These are phyloP conservation scores for Podaxis mareebaensis DNA, from an alignment of 768 basidiomycete genomes.

Conservation along the genomic window DNA sequence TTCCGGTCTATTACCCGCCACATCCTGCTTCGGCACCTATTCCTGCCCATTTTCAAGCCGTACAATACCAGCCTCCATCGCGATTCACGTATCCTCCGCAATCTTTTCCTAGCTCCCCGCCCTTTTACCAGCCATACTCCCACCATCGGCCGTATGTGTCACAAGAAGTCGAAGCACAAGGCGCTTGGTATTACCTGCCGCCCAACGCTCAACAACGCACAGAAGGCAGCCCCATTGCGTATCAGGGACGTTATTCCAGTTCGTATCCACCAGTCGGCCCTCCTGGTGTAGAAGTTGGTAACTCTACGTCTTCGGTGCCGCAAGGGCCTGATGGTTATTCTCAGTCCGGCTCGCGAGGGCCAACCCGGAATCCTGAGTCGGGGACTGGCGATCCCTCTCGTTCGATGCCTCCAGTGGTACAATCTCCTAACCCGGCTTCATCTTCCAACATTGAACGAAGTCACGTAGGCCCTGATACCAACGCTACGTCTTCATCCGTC, in stretches of 20 bases:
- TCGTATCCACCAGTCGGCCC: conserved; percentile 28
- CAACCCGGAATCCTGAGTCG: conserved; percentile 2
- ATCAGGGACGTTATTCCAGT: conserved; percentile 32
- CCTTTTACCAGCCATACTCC: conserved; percentile 32
- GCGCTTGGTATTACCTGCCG: conserved; percentile 56
- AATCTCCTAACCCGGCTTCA: conserved; percentile 16
- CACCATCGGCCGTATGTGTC: conserved; percentile 29
- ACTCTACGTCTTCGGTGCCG: conserved; percentile 18
- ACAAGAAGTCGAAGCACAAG: conserved; percentile 36
- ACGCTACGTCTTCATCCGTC: conserved; percentile 17
- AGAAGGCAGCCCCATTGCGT: conserved; percentile 28
- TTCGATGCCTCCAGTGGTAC: conserved; percentile 4
- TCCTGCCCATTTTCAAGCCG: conserved; percentile 29
- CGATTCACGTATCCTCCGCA: conserved; percentile 39
- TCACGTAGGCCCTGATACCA: conserved; percentile 8
- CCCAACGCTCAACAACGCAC: conserved; percentile 25
- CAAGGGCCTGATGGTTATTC: conserved; percentile 20
- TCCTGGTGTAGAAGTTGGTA: conserved; percentile 24
- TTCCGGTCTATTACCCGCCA: conserved; percentile 39
- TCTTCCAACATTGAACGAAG: conserved; percentile 12
- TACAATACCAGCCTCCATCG: conserved; percentile 33
- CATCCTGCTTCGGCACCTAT: conserved; percentile 30
- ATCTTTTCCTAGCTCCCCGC: conserved; percentile 34
- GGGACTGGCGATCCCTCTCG: conserved; percentile 2
- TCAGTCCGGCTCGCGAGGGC: conserved; percentile 6